Base-by-base conservation (phyloP, 345 rosid genomes). In the Erysimum cheiranthoides region DNA sequence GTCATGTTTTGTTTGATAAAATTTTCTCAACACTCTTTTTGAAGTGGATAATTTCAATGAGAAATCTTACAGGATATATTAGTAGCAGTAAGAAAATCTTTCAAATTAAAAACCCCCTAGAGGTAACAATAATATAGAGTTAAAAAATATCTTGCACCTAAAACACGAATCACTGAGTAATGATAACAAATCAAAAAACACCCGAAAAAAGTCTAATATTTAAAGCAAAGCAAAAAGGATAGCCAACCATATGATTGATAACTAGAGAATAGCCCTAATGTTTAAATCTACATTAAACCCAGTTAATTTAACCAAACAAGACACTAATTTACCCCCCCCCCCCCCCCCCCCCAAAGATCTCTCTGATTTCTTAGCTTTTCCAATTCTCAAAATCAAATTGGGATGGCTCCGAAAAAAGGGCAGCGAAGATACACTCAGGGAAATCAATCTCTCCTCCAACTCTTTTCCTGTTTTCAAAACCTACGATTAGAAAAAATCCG, bases 221-320 rank as follows among this genome's bases (percentile, higher is more conserved):
- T 31, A 9, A 61, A 68, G 39, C 39, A 53, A 46, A 62, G 6
- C 17, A 52, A 52, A 69, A 35, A 34, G 32, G 28, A 21, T 21
- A 68, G 73, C 47, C 54, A 68, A 31, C 42, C 57, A 66, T 58
- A 46, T 43, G 18, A 17, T 14, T 3, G 1, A 17, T 35, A 42
- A 63, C 65, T 70, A 76, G 49, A 36, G 64, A 70, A 36, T 18
- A 45, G 8, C 66, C 57, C 70, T 76, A 76, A 35, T 56, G 49
- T 76, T 53, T 36, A 45, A 70, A 53, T 75, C 79, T 69, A 76
- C 70, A 53, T 25, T 61, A 51, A 75, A 69, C 38, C 35, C 65
- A 69, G 52, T 69, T 46, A 69, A 62, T 52, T 52, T 34, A 51
- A 32, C 54, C 62, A 52, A 75, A 69, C 69, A 61, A 52, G 32